phyloP scores from a whole-genome alignment of 768 basidiomycete species.

The Suillus fuscotomentosus region DNA sequence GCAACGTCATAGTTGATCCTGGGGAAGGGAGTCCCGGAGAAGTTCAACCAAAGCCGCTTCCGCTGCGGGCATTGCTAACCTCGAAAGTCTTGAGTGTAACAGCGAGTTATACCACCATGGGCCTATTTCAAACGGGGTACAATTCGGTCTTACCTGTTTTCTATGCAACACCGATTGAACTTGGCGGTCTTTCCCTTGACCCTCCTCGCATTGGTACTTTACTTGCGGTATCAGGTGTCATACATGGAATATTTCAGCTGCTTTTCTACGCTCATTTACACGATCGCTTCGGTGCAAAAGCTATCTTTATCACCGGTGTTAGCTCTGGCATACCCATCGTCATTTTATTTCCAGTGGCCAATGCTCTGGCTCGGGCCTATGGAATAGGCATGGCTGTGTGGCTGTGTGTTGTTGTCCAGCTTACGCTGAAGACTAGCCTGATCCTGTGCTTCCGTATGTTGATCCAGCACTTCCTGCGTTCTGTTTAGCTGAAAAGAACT shows the following conservation, averaged over 20 bases:
- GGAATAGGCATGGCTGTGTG: conserved; percentile 36
- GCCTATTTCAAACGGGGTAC: conserved; percentile 62
- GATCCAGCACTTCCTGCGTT: neutral
- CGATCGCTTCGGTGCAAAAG: conserved; percentile 48
- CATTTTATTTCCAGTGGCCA: neutral
- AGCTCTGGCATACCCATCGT: neutral
- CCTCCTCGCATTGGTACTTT: conserved; percentile 30
- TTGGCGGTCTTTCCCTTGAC: conserved; percentile 26
- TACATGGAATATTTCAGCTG: conserved; percentile 48
- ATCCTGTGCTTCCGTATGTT: neutral
- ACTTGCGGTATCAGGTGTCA: conserved; percentile 23
- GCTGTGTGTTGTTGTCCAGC: conserved; percentile 48
- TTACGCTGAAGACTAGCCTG: conserved; percentile 21
- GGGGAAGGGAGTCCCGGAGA: neutral
- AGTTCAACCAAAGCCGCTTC: conserved; percentile 26
- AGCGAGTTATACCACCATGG: conserved; percentile 57
- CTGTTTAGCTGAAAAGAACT: neutral
- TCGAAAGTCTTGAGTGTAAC: conserved; percentile 55
- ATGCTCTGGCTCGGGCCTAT: neutral
- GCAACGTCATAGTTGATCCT: neutral
- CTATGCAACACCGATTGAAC: conserved; percentile 27
- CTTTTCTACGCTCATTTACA: conserved; percentile 60
- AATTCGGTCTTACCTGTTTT: conserved; percentile 41
- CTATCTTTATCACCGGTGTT: neutral
- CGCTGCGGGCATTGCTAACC: conserved; percentile 50